Evolutionary conservation across 345 rosid species (phyloP).

Genomic region (Chamaenerion angustifolium): DNA sequence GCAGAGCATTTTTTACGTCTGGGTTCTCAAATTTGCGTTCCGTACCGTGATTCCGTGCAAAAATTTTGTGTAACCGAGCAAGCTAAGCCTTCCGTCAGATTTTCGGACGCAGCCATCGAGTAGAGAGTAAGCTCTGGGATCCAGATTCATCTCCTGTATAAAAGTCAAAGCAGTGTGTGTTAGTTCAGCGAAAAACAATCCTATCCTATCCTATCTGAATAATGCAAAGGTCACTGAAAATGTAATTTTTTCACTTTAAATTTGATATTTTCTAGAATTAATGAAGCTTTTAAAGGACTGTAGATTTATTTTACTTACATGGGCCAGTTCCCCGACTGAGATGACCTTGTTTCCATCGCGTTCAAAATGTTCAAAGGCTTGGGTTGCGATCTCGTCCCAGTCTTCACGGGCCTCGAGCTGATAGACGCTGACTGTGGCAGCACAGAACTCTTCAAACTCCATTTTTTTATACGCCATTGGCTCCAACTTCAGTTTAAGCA

Average conservation of each 20-base stretch:
- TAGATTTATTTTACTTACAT: slow-evolving; percentile 24
- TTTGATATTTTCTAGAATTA: too few relatives aligned
- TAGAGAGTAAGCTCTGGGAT: slow-evolving; percentile 60
- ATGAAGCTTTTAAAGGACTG: too few relatives aligned
- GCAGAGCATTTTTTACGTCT: background rate
- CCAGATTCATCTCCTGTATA: slow-evolving; percentile 62
- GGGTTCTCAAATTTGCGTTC: slow-evolving; percentile 37
- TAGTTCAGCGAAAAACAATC: background rate
- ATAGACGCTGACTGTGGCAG: slow-evolving; percentile 68
- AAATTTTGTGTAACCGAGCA: slow-evolving; percentile 59
- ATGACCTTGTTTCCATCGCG: slow-evolving; percentile 70
- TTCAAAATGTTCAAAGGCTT: slow-evolving; percentile 75
- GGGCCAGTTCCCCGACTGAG: slow-evolving; percentile 63
- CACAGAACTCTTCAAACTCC: slow-evolving; percentile 84
- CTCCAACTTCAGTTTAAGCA: slow-evolving; percentile 45
- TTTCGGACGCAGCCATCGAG: slow-evolving; percentile 72
- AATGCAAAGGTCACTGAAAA: too few relatives aligned
- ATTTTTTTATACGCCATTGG: slow-evolving; percentile 50
- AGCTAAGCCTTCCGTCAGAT: slow-evolving; percentile 78
- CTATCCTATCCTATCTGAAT: too few relatives aligned
- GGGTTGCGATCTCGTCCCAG: slow-evolving; percentile 68
- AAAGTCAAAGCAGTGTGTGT: background rate
- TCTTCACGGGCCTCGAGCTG: slow-evolving; percentile 79
- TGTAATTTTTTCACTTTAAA: background rate
- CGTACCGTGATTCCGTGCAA: slow-evolving; percentile 69